Percentiles rank a stretch among this genome's conserved stretches.
Evolutionary conservation across 2,329 filamentous ascomycete species (phyloP).

Genomic region (Aspergillus vadensis): DNA sequence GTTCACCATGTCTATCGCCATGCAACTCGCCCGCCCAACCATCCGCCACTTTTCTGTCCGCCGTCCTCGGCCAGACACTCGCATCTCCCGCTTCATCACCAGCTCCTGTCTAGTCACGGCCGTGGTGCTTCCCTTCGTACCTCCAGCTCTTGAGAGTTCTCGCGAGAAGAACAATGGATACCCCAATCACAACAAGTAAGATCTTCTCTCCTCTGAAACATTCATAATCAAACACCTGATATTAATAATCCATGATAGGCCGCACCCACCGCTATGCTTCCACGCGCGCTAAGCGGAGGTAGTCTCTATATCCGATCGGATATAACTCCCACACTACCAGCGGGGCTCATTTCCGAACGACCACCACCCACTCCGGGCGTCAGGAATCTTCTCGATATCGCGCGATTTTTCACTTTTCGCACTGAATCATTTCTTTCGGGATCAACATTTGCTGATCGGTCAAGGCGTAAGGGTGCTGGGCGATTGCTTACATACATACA

Average conservation of each 20-base stretch:
- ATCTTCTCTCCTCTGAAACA: neutral
- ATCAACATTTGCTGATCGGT: neutral
- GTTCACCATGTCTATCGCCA: conserved; percentile 23
- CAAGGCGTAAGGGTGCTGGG: conserved; percentile 6
- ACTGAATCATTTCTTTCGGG: neutral
- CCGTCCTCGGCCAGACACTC: conserved; percentile 42
- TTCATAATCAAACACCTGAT: neutral
- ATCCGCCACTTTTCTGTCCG: conserved; percentile 50
- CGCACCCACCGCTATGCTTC: conserved; percentile 46
- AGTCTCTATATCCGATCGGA: conserved; percentile 5
- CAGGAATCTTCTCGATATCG: neutral
- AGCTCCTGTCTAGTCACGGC: conserved; percentile 46
- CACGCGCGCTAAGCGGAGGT: conserved; percentile 37
- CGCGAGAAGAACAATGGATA: conserved; percentile 43
- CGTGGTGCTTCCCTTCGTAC: conserved; percentile 49
- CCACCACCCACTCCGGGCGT: neutral
- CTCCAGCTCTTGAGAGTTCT: conserved; percentile 50
- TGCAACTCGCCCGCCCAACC: conserved; percentile 36
- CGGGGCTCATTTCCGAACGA: neutral
- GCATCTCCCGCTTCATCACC: conserved; percentile 43
- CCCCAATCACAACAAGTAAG: conserved; percentile 43
- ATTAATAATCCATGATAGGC: conserved; percentile 26
- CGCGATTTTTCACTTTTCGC: neutral
- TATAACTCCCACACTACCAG: neutral
- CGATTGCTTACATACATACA: conserved; percentile 2